Conservation (phyloP, 2,329 filamentous ascomycete genomes). For the Aspergillus candidus region DNA sequence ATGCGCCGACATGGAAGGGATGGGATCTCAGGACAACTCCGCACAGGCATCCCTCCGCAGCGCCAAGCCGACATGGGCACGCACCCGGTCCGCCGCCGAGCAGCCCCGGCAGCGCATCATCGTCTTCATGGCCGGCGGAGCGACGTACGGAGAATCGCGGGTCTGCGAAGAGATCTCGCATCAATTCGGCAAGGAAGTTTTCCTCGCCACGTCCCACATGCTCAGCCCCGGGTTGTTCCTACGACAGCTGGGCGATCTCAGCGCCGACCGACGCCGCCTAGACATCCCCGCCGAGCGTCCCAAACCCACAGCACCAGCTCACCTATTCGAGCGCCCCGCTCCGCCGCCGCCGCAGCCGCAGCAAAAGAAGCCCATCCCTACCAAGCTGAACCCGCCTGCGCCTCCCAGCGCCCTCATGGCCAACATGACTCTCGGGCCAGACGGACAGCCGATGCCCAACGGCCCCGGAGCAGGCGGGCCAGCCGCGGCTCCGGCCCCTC, state of each 20-base stretch:
- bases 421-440: conserved; percentile 32
- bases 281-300: conserved; percentile 77
- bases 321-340: conserved; percentile 71
- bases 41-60: conserved; percentile 73
- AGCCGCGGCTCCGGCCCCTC: conserved; percentile 12
- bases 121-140: conserved; percentile 91
- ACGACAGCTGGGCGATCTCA: conserved; percentile 74
- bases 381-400: conserved; percentile 20
- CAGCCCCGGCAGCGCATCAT: conserved; percentile 89
- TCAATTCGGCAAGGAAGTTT: conserved; percentile 69
- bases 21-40: conserved; percentile 43
- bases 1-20: conserved; percentile 46
- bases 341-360: conserved; percentile 38
- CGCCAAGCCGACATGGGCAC: conserved; percentile 93
- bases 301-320: conserved; percentile 72
- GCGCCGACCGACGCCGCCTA: conserved; percentile 65
- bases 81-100: conserved; percentile 63
- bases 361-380: conserved; percentile 19
- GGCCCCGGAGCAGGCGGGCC: conserved; percentile 21
- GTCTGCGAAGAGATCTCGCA: conserved; percentile 81
- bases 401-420: conserved; percentile 31
- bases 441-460: conserved; percentile 34
- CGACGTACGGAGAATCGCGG: conserved; percentile 85
- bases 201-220: conserved; percentile 89
- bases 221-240: conserved; percentile 76